Evolutionary conservation across 805 yeast genomes (phyloP).

Genomic region (Kluyveromyces lactis): DNA sequence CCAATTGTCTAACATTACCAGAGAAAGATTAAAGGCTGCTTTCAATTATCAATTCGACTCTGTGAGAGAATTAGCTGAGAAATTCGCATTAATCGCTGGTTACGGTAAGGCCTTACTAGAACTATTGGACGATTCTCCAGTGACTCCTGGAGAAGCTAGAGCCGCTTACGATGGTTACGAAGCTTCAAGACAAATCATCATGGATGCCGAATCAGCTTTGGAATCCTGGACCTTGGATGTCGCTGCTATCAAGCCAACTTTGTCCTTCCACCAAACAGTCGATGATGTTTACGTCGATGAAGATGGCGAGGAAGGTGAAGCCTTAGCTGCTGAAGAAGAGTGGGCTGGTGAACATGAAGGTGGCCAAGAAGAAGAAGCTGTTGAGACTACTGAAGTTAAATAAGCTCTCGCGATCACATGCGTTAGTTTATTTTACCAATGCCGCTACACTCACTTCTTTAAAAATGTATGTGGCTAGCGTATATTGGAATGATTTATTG

Average conservation of each 20-base stretch:
- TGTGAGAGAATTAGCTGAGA: constrained; percentile 89
- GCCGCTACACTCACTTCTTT: background rate
- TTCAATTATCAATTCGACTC: constrained; percentile 96
- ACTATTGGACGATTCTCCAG: constrained; percentile 92
- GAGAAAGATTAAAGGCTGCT: constrained; percentile 96
- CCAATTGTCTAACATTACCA: constrained; percentile 93
- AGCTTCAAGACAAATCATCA: constrained; percentile 94
- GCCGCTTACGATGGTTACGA: constrained; percentile 98
- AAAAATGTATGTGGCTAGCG: background rate
- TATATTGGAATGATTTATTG: no score
- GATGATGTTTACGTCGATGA: constrained; percentile 54
- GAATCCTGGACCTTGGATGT: constrained; percentile 95
- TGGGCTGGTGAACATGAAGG: constrained; percentile 21
- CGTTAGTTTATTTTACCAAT: background rate
- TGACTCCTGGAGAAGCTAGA: constrained; percentile 98
- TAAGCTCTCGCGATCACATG: background rate
- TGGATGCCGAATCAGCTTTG: constrained; percentile 92
- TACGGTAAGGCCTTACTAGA: constrained; percentile 97
- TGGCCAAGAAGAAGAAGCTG: constrained; percentile 43
- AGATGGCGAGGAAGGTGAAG: constrained; percentile 35
- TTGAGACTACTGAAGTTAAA: constrained; percentile 96
- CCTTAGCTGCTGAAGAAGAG: constrained; percentile 31
- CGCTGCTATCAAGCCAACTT: constrained; percentile 90
- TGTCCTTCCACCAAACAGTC: constrained; percentile 70
- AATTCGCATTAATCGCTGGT: constrained; percentile 94